phyloP scores from a whole-genome alignment of 2,329 filamentous ascomycete species.

The Aspergillus terreus region DNA sequence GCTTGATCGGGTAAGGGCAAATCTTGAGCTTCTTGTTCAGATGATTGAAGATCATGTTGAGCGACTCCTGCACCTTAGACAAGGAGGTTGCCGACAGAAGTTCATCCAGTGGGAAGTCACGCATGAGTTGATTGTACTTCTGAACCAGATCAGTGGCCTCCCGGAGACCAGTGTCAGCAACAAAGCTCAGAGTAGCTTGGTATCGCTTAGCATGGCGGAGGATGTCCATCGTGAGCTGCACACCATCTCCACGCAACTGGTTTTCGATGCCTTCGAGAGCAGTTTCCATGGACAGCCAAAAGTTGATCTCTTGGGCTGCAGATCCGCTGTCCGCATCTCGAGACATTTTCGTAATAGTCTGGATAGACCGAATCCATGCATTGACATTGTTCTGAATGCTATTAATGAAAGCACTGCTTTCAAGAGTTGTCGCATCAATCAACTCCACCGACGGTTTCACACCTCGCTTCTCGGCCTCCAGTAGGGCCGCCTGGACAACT shows the following conservation, averaged over 20 bases:
- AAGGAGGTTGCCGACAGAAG: slow-evolving; percentile 87
- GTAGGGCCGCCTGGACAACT: slow-evolving; percentile 78
- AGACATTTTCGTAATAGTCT: slow-evolving; percentile 90
- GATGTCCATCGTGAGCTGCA: slow-evolving; percentile 87
- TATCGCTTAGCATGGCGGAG: slow-evolving; percentile 96
- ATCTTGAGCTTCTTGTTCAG: slow-evolving; percentile 97
- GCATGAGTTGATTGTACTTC: slow-evolving; percentile 98
- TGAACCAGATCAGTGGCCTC: slow-evolving; percentile 95
- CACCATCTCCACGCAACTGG: slow-evolving; percentile 83
- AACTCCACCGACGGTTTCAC: slow-evolving; percentile 71
- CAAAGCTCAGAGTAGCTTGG: slow-evolving; percentile 95
- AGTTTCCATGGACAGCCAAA: slow-evolving; percentile 96
- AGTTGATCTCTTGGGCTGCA: slow-evolving; percentile 96
- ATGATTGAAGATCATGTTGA: slow-evolving; percentile 86
- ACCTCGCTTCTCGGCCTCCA: slow-evolving; percentile 67
- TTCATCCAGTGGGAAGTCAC: slow-evolving; percentile 95
- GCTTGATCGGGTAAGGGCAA: slow-evolving; percentile 88
- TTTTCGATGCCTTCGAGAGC: slow-evolving; percentile 87
- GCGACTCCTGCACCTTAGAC: slow-evolving; percentile 80
- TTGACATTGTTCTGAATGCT: slow-evolving; percentile 91
- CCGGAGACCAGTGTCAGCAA: slow-evolving; percentile 90
- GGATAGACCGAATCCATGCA: slow-evolving; percentile 98
- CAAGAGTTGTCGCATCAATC: slow-evolving; percentile 70
- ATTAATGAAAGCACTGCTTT: slow-evolving; percentile 90
- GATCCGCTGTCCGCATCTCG: slow-evolving; percentile 74